Conservation (phyloP, 768 basidiomycete genomes). For the Phlegmacium glaucopus region DNA sequence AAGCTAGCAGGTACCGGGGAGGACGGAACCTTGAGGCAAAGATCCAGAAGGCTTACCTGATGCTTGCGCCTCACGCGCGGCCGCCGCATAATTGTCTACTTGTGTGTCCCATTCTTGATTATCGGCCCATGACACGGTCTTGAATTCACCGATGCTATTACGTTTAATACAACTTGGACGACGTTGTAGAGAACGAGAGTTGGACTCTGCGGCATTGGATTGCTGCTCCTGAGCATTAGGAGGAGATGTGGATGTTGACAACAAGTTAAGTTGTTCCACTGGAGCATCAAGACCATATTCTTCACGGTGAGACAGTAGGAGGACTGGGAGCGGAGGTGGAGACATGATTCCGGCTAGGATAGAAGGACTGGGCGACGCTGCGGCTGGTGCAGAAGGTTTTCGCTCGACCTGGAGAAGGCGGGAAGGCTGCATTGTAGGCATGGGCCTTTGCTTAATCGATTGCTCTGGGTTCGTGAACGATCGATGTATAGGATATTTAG, state of each 20-base stretch:
- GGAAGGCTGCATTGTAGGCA: constrained; percentile 17
- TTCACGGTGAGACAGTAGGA: constrained; percentile 33
- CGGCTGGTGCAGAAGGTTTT: constrained; percentile 12
- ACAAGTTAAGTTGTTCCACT: not conserved
- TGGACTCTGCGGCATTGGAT: constrained; percentile 5
- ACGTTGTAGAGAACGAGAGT: constrained; percentile 15
- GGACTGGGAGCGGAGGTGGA: constrained; percentile 38
- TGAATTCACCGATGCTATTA: constrained; percentile 51
- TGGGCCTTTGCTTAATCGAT: constrained; percentile 10
- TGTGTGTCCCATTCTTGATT: constrained; percentile 52
- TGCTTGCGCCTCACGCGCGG: constrained; percentile 35
- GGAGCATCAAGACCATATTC: constrained; percentile 23
- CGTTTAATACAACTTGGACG: constrained; percentile 67
- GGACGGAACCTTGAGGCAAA: not conserved
- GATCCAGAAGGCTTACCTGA: constrained; percentile 37
- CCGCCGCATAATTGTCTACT: constrained; percentile 44
- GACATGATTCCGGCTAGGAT: constrained; percentile 27
- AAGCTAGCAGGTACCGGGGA: not conserved
- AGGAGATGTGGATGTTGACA: not conserved
- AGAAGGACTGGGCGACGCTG: constrained; percentile 11
- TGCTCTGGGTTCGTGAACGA: constrained; percentile 23
- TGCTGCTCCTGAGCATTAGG: not conserved
- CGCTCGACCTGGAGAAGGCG: constrained; percentile 21
- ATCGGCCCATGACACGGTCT: constrained; percentile 76
- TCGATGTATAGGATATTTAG: constrained; percentile 19